Evolutionary conservation across 768 basidiomycete genomes (phyloP).

Genomic region (Suillus hirtellus): DNA sequence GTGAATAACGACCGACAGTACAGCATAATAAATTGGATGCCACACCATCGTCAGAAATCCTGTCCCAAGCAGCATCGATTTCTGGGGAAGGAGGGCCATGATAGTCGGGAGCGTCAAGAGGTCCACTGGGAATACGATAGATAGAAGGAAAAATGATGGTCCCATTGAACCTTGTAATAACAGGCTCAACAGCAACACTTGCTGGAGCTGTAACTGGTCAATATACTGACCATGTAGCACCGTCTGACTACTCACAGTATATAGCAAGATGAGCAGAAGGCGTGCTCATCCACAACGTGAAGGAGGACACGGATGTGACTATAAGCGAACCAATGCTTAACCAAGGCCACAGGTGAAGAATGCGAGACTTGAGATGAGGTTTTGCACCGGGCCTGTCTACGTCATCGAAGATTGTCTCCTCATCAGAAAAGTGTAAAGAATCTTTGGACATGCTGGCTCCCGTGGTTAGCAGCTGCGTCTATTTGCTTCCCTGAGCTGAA

Average conservation of each 20-base stretch:
- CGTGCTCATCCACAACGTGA: conserved; percentile 10
- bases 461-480: background rate
- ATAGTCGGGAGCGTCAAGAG: background rate
- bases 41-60: conserved; percentile 9
- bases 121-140: conserved; percentile 5
- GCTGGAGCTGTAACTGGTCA: conserved; percentile 11
- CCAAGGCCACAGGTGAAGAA: conserved; percentile 5
- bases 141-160: conserved; percentile 5
- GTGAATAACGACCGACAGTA: background rate
- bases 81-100: background rate
- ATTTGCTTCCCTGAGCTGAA: background rate
- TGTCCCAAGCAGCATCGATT: background rate
- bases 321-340: conserved; percentile 6
- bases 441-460: background rate
- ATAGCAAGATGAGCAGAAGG: background rate
- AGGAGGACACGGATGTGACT: conserved; percentile 4
- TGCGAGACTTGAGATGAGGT: background rate
- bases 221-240: background rate
- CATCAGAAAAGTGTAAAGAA: background rate
- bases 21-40: conserved; percentile 1
- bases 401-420: background rate
- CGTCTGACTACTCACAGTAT: background rate
- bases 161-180: conserved; percentile 9
- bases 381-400: background rate
- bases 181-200: conserved; percentile 15